Evolutionary conservation across 192 early-diverging fungal genomes (phyloP), one percentile per base, ranked within the genome.

Genomic region (Martensiomyces pterosporus): DNA sequence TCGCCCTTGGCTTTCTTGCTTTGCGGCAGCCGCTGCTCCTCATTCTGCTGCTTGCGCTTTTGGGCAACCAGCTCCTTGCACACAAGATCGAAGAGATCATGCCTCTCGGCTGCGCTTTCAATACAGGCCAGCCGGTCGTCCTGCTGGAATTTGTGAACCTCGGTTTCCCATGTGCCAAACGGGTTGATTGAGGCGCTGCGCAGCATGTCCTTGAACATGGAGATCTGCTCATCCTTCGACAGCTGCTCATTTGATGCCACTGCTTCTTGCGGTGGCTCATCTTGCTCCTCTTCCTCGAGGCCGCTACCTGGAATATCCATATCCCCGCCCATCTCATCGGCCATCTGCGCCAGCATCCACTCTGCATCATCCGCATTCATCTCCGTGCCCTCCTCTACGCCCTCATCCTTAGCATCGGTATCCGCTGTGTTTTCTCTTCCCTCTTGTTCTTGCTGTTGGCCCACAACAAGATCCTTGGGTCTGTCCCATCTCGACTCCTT

Each of bases 301-400:
- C 12, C 29, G 12, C 29, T 32, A 8, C 6, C 29, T 32, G 5
- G 6, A 8, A 32, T 8, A 8, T 5, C 6, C 29, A 32, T 32
- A 12, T 41, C 29, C 5, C 49, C 52, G 1, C 35, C 27, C 2
- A 22, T 33, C 1, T 10, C 45, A 5, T 38, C 47, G 29, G 19
- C 38, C 63, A 74, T 74, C 41, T 74, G 63, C 22, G 55, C 47
- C 21, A 74, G 43, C 71, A 74, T 74, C 71, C 71, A 74, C 34
- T 74, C 71, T 2, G 64, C 71, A 22, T 74, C 71, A 15, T 74
- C 71, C 0, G 24, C 59, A 24, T 55, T 54, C 58, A 67, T 57
- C 29, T 74, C 71, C 0, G 60, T 63, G 5, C 63, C 63, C 14
- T 19, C 52, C 2, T 16, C 27, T 3, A 39, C 32, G 10, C 8